A percentile compares a stretch with the other conserved stretches of the same genome.
Evolutionary conservation across 2,329 filamentous ascomycete genomes (phyloP).

Genomic region (Colletotrichum siamense): DNA sequence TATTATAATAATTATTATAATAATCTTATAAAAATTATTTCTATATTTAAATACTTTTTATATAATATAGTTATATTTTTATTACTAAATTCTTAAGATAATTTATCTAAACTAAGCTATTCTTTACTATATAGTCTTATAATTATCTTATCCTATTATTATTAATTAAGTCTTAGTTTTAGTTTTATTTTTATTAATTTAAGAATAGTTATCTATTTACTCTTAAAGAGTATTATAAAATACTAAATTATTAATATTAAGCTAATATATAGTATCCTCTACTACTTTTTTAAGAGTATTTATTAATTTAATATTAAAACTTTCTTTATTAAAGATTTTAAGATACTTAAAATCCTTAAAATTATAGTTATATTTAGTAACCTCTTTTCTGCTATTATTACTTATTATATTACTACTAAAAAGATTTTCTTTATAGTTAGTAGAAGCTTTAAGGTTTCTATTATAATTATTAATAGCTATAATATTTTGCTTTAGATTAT

Average conservation of each 20-base stretch:
- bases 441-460: neutral
- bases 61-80: no score
- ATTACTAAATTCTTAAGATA: no score
- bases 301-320: neutral
- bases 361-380: neutral
- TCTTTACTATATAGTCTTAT: no score
- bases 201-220: neutral
- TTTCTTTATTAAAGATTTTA: neutral
- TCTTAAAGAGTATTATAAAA: neutral
- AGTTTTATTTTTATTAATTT: neutral
- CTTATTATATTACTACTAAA: neutral
- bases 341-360: neutral
- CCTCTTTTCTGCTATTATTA: neutral
- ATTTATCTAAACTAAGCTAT: no score
- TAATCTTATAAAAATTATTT: no score
- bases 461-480: neutral
- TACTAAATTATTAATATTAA: neutral
- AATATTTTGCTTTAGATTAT: neutral
- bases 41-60: no score
- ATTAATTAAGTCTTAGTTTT: no score
- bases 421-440: neutral
- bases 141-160: no score
- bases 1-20: no score
- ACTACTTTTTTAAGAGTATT: neutral
- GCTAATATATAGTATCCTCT: neutral